phyloP scores from a whole-genome alignment of 139 green algal species.

The Nannochloris sp. region DNA sequence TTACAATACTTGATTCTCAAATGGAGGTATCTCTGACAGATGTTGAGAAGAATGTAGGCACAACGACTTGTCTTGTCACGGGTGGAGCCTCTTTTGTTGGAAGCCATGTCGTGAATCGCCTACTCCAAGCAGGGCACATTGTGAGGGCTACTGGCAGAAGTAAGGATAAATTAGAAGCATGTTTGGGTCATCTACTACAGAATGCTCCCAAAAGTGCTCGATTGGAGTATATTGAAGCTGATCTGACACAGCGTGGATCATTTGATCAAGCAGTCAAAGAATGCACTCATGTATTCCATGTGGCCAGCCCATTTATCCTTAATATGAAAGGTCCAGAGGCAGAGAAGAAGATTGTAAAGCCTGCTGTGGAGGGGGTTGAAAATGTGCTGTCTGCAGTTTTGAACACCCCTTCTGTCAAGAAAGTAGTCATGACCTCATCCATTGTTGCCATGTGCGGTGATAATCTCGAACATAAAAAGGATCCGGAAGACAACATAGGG shows the following conservation, averaged over 20 bases:
- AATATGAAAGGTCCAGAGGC: constrained; percentile 18
- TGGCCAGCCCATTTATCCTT: constrained; percentile 58
- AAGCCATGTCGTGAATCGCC: constrained; percentile 32
- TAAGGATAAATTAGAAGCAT: neutral
- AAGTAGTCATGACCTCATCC: constrained; percentile 58
- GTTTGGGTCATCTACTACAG: neutral
- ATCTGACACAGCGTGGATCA: constrained; percentile 28
- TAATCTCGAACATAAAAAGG: constrained; percentile 19
- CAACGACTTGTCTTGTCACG: constrained; percentile 20
- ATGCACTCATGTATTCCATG: constrained; percentile 62
- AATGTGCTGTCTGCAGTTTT: constrained; percentile 49
- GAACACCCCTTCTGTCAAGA: constrained; percentile 31
- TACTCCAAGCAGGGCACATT: constrained; percentile 37
- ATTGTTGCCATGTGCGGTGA: constrained; percentile 42
- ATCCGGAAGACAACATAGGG: neutral
- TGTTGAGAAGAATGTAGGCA: neutral
- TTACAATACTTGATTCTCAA: no score
- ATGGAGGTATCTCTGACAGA: neutral
- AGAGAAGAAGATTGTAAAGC: constrained; percentile 44
- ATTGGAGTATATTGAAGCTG: constrained; percentile 35
- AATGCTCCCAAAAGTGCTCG: constrained; percentile 5
- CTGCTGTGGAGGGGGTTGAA: constrained; percentile 46
- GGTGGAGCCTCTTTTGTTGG: constrained; percentile 38
- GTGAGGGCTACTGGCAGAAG: constrained; percentile 36
- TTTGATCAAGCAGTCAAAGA: constrained; percentile 35